A percentile compares a stretch with the other conserved stretches of the same genome.
These are phyloP conservation scores for Mimosa bimucronata DNA, from an alignment of 306 rosid genomes.

Conservation along the genomic window DNA sequence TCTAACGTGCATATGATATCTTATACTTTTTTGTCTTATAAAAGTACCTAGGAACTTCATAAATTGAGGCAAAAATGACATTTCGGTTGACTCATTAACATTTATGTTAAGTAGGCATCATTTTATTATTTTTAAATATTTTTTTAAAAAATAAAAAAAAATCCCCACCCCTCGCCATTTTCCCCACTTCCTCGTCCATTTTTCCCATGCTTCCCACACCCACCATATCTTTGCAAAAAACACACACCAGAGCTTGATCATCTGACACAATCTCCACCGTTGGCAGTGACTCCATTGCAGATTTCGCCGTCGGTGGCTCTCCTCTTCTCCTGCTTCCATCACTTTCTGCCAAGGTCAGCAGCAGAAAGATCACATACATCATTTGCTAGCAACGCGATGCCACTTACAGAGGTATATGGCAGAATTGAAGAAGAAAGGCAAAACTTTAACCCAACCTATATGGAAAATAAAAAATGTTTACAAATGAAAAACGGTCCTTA, in stretches of 20 bases:
- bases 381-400: neutral
- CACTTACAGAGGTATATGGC: neutral
- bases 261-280: constrained; percentile 40
- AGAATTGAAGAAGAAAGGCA: neutral
- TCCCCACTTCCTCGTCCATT: too few relatives aligned
- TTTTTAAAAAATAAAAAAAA: too few relatives aligned
- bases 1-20: too few relatives aligned
- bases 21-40: too few relatives aligned
- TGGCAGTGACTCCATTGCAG: constrained; percentile 41
- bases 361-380: constrained; percentile 17
- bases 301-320: constrained; percentile 60
- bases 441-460: constrained; percentile 20
- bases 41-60: too few relatives aligned
- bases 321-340: constrained; percentile 61
- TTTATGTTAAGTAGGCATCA: too few relatives aligned
- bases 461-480: neutral
- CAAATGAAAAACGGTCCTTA: neutral
- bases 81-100: too few relatives aligned
- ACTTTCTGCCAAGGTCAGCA: constrained; percentile 55
- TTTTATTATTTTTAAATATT: too few relatives aligned
- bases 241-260: constrained; percentile 44
- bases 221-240: constrained; percentile 57
- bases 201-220: constrained; percentile 50
- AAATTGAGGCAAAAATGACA: too few relatives aligned
- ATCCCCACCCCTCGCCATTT: too few relatives aligned